Evolutionary conservation across 176 grass and related monocot genomes (phyloP).

Genomic region (bread wheat (Triticum aestivum)): IWGSC_CS_RefSeq_v2.1 NC_057806.1:598404685-598405184

Average conservation of each 20-base stretch:
- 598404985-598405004: background rate
- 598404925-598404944: background rate
- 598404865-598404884: slow-evolving; percentile 35
- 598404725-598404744: background rate
- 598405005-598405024: background rate
- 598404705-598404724: slow-evolving; percentile 7
- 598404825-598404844: slow-evolving; percentile 2
- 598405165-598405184: background rate
- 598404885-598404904: background rate
- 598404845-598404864: slow-evolving; percentile 8
- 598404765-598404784: slow-evolving; percentile 37
- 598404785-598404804: slow-evolving; percentile 37
- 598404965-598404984: background rate
- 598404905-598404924: background rate
- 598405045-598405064: background rate
- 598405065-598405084: slow-evolving; percentile 6
- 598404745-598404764: slow-evolving; percentile 7
- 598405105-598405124: background rate
- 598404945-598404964: background rate
- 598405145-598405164: background rate
- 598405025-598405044: background rate
- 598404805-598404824: background rate
- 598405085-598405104: slow-evolving; percentile 14
- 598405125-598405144: slow-evolving; percentile 3
- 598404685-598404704: background rate